Evolutionary conservation across 2,329 filamentous ascomycete genomes (phyloP).

Genomic region (Diaporthe sp.): DNA sequence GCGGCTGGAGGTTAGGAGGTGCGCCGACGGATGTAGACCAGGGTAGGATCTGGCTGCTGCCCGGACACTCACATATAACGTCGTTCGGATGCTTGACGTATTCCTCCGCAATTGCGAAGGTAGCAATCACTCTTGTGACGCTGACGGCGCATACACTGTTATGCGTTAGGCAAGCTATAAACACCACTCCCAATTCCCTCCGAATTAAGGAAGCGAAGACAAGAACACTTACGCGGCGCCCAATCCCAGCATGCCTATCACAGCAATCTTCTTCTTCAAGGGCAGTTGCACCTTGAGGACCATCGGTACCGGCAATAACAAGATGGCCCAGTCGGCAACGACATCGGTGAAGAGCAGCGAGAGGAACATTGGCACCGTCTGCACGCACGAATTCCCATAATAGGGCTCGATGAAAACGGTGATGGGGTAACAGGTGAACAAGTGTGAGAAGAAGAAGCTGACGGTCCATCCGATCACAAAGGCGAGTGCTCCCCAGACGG

Average conservation of each 20-base stretch:
- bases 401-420: slow-evolving; percentile 15
- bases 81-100: slow-evolving; percentile 14
- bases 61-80: not conserved
- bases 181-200: not conserved
- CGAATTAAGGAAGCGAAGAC: not conserved
- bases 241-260: slow-evolving; percentile 2
- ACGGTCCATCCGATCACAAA: slow-evolving; percentile 12
- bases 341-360: slow-evolving; percentile 13
- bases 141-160: slow-evolving; percentile 20
- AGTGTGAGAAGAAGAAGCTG: slow-evolving; percentile 27
- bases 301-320: not conserved
- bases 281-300: slow-evolving; percentile 14
- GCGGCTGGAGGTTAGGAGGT: not conserved
- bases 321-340: not conserved
- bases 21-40: too few relatives aligned
- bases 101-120: not conserved
- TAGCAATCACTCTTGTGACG: slow-evolving; percentile 1
- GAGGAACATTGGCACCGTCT: slow-evolving; percentile 1
- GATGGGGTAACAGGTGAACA: slow-evolving; percentile 18
- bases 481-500: not conserved
- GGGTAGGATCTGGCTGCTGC: too few relatives aligned
- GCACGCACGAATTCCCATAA: slow-evolving; percentile 4
- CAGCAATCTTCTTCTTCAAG: slow-evolving; percentile 5
- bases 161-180: not conserved
- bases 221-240: slow-evolving; percentile 14